Evolutionary conservation across 1,284 basidiomycete genomes (phyloP).

Genomic region (Mycocalia duriaeana): DNA sequence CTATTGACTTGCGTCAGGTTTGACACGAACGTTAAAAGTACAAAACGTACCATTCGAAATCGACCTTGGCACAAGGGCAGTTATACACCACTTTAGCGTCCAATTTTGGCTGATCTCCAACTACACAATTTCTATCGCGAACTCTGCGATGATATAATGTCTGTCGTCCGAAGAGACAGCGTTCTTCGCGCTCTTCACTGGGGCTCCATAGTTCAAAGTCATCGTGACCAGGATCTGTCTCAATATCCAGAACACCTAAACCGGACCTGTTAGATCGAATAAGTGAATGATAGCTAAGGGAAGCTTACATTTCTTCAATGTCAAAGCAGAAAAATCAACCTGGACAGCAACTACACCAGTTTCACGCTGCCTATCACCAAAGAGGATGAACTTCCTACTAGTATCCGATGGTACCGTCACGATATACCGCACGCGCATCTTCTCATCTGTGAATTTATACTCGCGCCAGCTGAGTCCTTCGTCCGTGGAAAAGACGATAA

Average conservation of each 20-base stretch:
- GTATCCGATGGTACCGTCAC: conserved; percentile 90
- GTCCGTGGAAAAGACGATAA: conserved; percentile 84
- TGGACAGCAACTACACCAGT: conserved; percentile 69
- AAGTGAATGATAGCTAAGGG: background rate
- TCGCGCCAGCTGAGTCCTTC: conserved; percentile 87
- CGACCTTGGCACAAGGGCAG: conserved; percentile 67
- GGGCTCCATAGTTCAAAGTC: conserved; percentile 97
- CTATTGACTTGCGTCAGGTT: conserved; percentile 31
- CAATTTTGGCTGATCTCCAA: conserved; percentile 64
- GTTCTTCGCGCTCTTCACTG: conserved; percentile 75
- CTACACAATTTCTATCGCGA: conserved; percentile 77
- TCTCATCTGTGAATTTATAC: conserved; percentile 77
- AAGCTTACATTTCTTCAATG: conserved; percentile 66
- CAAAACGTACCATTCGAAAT: conserved; percentile 86
- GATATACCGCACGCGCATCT: conserved; percentile 73
- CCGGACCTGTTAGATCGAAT: no score
- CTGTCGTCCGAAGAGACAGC: conserved; percentile 85
- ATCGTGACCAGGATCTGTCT: conserved; percentile 75
- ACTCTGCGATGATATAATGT: conserved; percentile 84
- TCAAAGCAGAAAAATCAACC: conserved; percentile 84
- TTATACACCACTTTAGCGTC: conserved; percentile 55
- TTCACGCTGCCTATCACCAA: conserved; percentile 61
- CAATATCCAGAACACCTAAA: conserved; percentile 61
- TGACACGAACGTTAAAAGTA: background rate
- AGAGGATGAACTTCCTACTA: conserved; percentile 84